Evolutionary conservation across 2,329 filamentous ascomycete species (phyloP).

Genomic region (Amylocarpus encephaloides): DNA sequence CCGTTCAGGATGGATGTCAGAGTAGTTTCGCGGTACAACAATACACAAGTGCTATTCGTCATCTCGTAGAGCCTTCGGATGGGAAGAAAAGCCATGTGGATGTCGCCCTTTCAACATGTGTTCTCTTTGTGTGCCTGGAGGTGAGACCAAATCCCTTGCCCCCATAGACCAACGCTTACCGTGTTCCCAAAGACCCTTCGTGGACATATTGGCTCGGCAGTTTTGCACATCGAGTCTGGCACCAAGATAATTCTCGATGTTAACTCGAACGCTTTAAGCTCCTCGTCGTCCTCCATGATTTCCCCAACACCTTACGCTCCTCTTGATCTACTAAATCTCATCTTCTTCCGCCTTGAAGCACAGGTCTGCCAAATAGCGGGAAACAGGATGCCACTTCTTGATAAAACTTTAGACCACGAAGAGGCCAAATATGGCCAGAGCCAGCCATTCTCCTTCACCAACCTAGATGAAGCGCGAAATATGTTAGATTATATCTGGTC

Average conservation of each 20-base stretch:
- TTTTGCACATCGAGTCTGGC: neutral
- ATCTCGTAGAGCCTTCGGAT: slow-evolving; percentile 10
- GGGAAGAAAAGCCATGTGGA: neutral
- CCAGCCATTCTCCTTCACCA: neutral
- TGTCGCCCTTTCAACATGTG: slow-evolving; percentile 1
- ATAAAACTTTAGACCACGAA: neutral
- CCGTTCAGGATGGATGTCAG: neutral
- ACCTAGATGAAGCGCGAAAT: neutral
- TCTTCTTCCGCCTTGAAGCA: neutral
- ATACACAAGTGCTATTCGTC: neutral
- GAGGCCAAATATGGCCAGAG: neutral
- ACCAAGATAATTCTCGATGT: slow-evolving; percentile 1
- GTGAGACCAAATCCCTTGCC: too few species aligned
- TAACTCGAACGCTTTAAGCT: neutral
- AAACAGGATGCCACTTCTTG: neutral
- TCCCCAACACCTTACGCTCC: neutral
- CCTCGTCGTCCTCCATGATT: neutral
- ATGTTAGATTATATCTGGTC: neutral
- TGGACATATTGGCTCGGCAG: neutral
- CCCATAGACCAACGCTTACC: too few species aligned
- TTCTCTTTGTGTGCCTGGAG: slow-evolving; percentile 3
- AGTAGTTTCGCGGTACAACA: slow-evolving; percentile 2
- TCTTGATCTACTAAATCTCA: neutral
- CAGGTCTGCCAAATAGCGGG: neutral
- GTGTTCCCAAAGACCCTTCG: neutral